Evolutionary conservation across 2,329 filamentous ascomycete species (phyloP).

Genomic region (Didymella arachidicola): DNA sequence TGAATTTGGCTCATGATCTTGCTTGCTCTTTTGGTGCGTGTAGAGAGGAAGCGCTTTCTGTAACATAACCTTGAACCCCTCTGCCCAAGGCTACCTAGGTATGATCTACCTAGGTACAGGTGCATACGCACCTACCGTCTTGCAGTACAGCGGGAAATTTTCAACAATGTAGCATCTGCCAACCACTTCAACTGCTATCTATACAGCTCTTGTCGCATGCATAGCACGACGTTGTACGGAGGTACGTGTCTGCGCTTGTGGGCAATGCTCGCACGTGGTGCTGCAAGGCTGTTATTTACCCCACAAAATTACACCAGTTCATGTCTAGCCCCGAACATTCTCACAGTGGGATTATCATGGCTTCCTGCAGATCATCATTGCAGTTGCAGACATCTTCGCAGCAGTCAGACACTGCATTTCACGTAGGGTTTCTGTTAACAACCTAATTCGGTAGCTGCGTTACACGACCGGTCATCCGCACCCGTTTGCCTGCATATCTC

Average conservation of each 20-base stretch:
- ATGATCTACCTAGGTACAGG: not conserved
- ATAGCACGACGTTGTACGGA: constrained; percentile 6
- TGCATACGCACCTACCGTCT: not conserved
- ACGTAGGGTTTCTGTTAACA: constrained; percentile 7
- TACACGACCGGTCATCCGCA: constrained; percentile 22
- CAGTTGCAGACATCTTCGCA: constrained; percentile 16
- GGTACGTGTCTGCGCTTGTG: constrained; percentile 6
- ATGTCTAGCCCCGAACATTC: constrained; percentile 8
- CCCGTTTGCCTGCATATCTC: constrained; percentile 20
- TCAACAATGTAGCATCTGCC: not conserved
- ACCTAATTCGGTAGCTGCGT: constrained; percentile 23
- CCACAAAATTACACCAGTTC: constrained; percentile 16
- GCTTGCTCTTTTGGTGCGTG: constrained; percentile 11
- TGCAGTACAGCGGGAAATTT: not conserved
- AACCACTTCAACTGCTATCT: not conserved
- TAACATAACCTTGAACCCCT: constrained; percentile 5
- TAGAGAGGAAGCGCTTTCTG: constrained; percentile 11
- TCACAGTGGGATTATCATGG: constrained; percentile 19
- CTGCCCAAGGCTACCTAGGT: too few species aligned
- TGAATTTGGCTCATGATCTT: constrained; percentile 10
- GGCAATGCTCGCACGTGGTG: constrained; percentile 7
- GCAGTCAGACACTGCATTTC: constrained; percentile 11
- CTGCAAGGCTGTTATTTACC: constrained; percentile 17
- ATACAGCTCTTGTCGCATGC: not conserved
- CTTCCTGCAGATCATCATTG: constrained; percentile 14